Conservation (phyloP, 192 early-diverging fungal genomes). For the Entomortierella parvispora region DNA sequence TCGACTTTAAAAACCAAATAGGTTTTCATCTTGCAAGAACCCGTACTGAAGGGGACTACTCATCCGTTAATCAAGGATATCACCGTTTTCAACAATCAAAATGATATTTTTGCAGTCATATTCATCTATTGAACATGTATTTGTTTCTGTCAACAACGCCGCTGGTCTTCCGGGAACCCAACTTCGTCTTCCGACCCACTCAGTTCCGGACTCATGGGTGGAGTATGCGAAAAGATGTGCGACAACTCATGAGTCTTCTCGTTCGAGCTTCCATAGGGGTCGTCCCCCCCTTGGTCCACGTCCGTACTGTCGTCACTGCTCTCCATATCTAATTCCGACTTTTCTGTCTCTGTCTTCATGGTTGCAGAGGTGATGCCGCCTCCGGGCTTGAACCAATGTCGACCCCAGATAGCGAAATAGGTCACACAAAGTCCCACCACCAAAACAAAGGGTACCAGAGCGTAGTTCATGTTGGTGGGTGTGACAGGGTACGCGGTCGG, state of each 20-base stretch:
- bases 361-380: not conserved
- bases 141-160: too few species aligned
- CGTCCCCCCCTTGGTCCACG: not conserved
- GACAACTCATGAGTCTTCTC: not conserved
- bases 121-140: too few species aligned
- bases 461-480: conserved; percentile 54
- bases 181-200: not conserved
- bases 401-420: conserved; percentile 56
- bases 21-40: too few species aligned
- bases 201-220: not conserved
- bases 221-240: conserved; percentile 3
- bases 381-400: conserved; percentile 56
- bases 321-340: conserved; percentile 1
- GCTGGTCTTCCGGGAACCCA: too few species aligned
- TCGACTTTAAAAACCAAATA: too few species aligned
- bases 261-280: too few species aligned
- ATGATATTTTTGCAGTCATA: too few species aligned
- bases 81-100: too few species aligned
- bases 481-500: conserved; percentile 49
- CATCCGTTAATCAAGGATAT: too few species aligned
- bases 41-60: too few species aligned
- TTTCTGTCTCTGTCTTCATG: not conserved
- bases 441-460: conserved; percentile 46
- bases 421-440: conserved; percentile 51
- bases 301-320: not conserved